phyloP scores from a whole-genome alignment of 1,284 basidiomycete genomes.

The Salmacisia buchloeana region DNA sequence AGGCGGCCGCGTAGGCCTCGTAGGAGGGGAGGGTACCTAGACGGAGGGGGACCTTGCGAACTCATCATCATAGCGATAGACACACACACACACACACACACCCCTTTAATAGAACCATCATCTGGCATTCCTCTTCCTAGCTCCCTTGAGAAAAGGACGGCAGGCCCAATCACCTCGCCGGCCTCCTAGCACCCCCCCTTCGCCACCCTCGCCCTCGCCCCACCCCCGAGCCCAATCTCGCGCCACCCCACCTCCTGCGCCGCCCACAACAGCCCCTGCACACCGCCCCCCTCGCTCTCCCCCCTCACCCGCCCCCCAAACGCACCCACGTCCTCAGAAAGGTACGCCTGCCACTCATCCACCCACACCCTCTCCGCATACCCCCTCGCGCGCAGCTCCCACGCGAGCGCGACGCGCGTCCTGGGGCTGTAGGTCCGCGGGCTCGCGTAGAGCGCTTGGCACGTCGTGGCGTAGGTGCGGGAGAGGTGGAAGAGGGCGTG shows the following conservation, averaged over 20 bases:
- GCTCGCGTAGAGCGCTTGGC: conserved; percentile 15
- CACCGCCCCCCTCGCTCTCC: no score
- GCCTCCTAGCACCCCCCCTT: background rate
- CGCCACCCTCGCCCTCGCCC: background rate
- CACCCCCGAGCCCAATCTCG: background rate
- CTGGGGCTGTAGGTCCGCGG: conserved; percentile 22
- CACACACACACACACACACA: no score
- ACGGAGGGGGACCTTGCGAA: no score
- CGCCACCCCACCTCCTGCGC: background rate
- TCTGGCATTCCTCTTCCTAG: no score
- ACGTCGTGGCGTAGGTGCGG: conserved; percentile 21
- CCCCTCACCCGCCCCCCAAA: background rate
- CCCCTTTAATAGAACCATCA: no score
- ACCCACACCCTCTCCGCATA: conserved; percentile 33
- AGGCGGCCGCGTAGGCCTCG: no score
- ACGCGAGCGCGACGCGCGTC: conserved; percentile 29
- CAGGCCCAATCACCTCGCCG: no score
- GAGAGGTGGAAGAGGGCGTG: conserved; percentile 45
- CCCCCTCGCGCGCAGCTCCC: conserved; percentile 36
- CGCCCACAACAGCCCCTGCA: no score
- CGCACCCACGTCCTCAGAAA: conserved; percentile 12
- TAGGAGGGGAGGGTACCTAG: no score
- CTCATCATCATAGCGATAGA: background rate
- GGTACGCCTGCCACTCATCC: conserved; percentile 46
- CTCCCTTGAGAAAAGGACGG: no score